Conservation (phyloP, 169 alveolate species). For the Eimeria acervulina region DNA sequence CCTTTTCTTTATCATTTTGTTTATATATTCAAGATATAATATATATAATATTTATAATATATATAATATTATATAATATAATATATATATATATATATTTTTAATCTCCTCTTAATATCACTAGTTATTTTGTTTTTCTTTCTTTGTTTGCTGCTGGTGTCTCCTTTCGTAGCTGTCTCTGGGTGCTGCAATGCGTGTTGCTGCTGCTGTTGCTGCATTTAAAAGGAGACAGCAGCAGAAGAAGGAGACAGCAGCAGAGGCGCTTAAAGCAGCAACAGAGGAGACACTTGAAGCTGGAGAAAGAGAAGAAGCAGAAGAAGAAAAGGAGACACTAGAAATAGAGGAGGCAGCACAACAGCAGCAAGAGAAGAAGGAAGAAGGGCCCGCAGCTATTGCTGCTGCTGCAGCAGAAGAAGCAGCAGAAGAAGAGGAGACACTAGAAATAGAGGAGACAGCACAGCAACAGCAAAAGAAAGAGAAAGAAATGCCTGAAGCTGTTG, state of each 20-base stretch:
- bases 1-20: no score
- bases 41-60: no score
- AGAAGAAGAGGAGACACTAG: not conserved
- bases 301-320: not conserved
- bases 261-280: not conserved
- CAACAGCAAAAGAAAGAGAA: not conserved
- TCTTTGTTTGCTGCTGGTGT: not conserved
- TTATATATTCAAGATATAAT: no score
- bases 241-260: not conserved
- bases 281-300: not conserved
- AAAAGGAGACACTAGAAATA: no score
- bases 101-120: not conserved
- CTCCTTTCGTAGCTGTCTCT: not conserved
- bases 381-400: no score
- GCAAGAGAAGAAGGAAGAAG: no score
- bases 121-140: not conserved
- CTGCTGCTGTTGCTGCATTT: slow-evolving; percentile 20
- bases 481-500: not conserved
- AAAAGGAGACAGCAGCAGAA: not conserved
- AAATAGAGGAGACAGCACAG: not conserved
- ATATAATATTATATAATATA: no score
- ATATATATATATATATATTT: not conserved
- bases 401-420: not conserved
- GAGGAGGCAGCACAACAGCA: no score
- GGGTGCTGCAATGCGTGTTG: not conserved